Conservation (phyloP, 1,139 yeast species). For the Arxiozyma slooffiae region DNA sequence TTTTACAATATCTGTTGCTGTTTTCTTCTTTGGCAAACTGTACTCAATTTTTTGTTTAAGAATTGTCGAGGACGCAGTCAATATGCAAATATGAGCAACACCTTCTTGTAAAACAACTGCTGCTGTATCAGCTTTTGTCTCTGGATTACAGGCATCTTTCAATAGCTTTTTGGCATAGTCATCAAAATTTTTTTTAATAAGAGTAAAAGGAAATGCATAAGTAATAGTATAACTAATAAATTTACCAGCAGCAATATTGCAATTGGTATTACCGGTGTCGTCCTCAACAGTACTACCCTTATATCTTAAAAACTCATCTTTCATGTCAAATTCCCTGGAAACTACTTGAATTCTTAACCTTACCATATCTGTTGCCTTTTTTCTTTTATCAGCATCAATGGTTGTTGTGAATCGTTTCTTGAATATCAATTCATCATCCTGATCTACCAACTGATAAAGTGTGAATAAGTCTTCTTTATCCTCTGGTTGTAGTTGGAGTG, state of each 20-base stretch:
- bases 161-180: conserved; percentile 56
- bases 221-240: conserved; percentile 82
- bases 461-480: conserved; percentile 93
- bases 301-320: conserved; percentile 65
- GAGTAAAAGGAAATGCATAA: conserved; percentile 55
- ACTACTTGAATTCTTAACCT: conserved; percentile 43
- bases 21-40: conserved; percentile 72
- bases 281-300: conserved; percentile 72
- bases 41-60: conserved; percentile 72
- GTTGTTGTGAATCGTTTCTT: conserved; percentile 38
- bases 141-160: conserved; percentile 63
- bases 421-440: conserved; percentile 65
- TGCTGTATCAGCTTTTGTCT: conserved; percentile 80
- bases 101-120: conserved; percentile 94
- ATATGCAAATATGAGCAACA: conserved; percentile 80
- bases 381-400: conserved; percentile 21
- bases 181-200: conserved; percentile 77
- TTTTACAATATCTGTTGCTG: conserved; percentile 65
- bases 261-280: conserved; percentile 33
- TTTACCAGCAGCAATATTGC: conserved; percentile 70
- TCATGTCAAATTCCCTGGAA: conserved; percentile 67
- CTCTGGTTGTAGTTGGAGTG: conserved; percentile 59
- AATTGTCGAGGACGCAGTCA: conserved; percentile 84
- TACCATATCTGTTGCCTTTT: conserved; percentile 24
- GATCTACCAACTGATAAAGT: conserved; percentile 65